Percentiles rank a stretch among this genome's conserved stretches.
Conservation (phyloP, 345 rosid species). For the Citrus cavaleriei region DNA sequence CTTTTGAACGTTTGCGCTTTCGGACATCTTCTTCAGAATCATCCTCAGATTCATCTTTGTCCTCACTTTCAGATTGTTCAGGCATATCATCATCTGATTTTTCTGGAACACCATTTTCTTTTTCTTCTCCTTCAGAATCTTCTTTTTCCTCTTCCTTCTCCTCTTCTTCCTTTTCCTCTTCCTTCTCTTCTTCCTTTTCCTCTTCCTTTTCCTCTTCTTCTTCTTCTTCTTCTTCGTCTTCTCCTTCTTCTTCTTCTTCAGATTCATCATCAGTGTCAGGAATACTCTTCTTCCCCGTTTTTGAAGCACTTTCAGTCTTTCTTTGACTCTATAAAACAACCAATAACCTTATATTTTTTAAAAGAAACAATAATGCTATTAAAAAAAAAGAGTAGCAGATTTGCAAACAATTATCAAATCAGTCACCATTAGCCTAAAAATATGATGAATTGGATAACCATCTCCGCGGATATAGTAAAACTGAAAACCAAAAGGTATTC, state of each 20-base stretch:
- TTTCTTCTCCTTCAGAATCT: constrained; percentile 44
- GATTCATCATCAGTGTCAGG: constrained; percentile 54
- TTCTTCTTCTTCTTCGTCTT: not conserved
- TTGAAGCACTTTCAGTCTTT: constrained; percentile 52
- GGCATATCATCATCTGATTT: constrained; percentile 60
- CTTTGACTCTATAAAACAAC: constrained; percentile 45
- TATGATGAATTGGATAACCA: not conserved
- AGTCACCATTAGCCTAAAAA: not conserved
- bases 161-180: constrained; percentile 47
- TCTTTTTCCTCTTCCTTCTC: constrained; percentile 32
- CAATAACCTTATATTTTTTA: not conserved
- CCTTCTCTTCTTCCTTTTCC: constrained; percentile 39
- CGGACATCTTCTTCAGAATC: constrained; percentile 70
- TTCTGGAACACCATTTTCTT: constrained; percentile 62
- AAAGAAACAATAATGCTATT: not conserved
- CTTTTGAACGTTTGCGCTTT: constrained; percentile 50
- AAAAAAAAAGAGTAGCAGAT: not conserved
- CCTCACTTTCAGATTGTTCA: constrained; percentile 61
- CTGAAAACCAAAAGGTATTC: not conserved
- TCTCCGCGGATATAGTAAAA: not conserved
- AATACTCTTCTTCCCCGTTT: constrained; percentile 32
- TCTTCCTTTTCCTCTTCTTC: constrained; percentile 27
- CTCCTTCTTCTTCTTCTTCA: constrained; percentile 49
- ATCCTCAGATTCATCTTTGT: constrained; percentile 59
- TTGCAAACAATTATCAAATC: not conserved